Evolutionary conservation across 169 alveolate genomes (phyloP), one percentile per base, ranked within the genome.

Genomic region (Babesia bigemina): DNA sequence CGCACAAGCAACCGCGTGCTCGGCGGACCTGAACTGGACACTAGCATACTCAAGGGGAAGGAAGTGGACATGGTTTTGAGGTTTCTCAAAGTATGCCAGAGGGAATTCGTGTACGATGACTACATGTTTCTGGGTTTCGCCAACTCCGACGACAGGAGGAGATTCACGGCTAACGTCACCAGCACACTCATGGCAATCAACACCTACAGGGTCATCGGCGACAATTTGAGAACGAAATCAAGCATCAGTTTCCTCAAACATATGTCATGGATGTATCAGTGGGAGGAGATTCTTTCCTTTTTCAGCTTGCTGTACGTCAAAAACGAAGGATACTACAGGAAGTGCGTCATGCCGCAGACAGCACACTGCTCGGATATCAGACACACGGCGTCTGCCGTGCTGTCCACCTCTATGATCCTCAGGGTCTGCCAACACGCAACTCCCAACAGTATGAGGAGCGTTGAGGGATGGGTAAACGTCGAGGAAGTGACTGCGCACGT

Each of bases 301-400:
- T 53, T 66, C 39, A 67, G 49, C n/a, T 42, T 57, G 44, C 74
- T 78, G 24, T 78, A 62, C 52, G 50, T 57, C 44, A 58, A 21
- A 8, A 22, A 36, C 48, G 48, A 42, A 45, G 86, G 86, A 13
- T 78, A 26, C 69, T 78, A 65, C 28, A 42, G 53, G 50, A 69
- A 69, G 48, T 0, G 6, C n/a, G 12, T 66, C 36, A 26, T 19
- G 42, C 50, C 61, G n/a, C 0, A 13, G 28, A 45, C 52, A 22
- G 62, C 69, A 7, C 24, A 56, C 7, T 36, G 55, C 63, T 45
- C 53, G 11, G 87, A 83, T 29, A 47, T 83, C 44, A 48, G 86
- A 24, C 57, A 75, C 49, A 75, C 86, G 13, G 72, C 79, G 49
- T 44, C 90, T 22, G 73, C 86, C n/a, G 49, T 83, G 36, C 61